A percentile compares a stretch with the other conserved stretches of the same genome.
Evolutionary conservation across 2,329 filamentous ascomycete species (phyloP).

Genomic region (Fusarium sp.): DNA sequence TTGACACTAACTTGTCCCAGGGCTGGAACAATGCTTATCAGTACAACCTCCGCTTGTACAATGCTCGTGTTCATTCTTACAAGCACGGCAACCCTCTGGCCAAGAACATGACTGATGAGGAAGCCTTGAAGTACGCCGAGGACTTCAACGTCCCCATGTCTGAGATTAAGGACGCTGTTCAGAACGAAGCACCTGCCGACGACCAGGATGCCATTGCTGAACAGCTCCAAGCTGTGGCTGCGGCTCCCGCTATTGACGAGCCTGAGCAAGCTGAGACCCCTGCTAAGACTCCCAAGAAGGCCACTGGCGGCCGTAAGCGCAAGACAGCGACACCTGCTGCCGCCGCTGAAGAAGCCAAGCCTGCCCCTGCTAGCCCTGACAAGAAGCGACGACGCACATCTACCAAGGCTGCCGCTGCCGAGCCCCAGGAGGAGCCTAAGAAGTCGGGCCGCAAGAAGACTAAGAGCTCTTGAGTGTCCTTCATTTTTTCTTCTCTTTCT

Average conservation of each 20-base stretch:
- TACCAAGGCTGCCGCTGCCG: slow-evolving; percentile 62
- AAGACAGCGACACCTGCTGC: slow-evolving; percentile 62
- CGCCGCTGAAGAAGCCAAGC: slow-evolving; percentile 52
- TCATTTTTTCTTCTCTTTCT: slow-evolving; percentile 30
- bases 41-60: slow-evolving; percentile 73
- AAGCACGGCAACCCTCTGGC: slow-evolving; percentile 67
- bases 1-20: slow-evolving; percentile 36
- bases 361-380: slow-evolving; percentile 63
- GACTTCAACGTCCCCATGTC: slow-evolving; percentile 64
- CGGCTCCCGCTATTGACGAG: slow-evolving; percentile 46
- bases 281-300: slow-evolving; percentile 68
- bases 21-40: slow-evolving; percentile 74
- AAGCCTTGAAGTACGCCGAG: slow-evolving; percentile 69
- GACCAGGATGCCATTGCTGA: slow-evolving; percentile 68
- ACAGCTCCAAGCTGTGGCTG: slow-evolving; percentile 60
- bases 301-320: slow-evolving; percentile 61
- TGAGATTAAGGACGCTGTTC: slow-evolving; percentile 55
- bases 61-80: slow-evolving; percentile 72
- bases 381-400: slow-evolving; percentile 71
- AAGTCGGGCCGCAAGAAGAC: slow-evolving; percentile 69
- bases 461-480: slow-evolving; percentile 50
- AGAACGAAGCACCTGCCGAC: slow-evolving; percentile 46
- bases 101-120: slow-evolving; percentile 69
- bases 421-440: slow-evolving; percentile 66
- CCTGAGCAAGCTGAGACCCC: slow-evolving; percentile 57